Evolutionary conservation across 2,329 filamentous ascomycete genomes (phyloP), one percentile per base, ranked within the genome.

Genomic region (Akanthomyces uredinophilus): DNA sequence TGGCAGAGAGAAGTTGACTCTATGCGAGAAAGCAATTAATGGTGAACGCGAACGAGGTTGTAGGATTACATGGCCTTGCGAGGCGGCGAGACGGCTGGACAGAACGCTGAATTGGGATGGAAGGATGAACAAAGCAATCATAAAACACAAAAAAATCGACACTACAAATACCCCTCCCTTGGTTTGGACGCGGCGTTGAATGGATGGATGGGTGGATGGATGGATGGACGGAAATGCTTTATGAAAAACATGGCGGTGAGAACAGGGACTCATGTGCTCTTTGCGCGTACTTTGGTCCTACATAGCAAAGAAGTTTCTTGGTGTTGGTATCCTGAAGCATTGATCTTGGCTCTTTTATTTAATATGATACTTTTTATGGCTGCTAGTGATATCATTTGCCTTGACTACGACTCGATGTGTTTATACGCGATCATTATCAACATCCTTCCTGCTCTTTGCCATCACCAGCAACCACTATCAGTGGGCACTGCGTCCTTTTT

Each of bases 161-260:
- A 35, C 5, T 49, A 32, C 47, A 49, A 57, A 47, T 47, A 46
- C 53, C 53, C 54, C 43, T 57, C 14, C 43, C 54, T 20, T 47
- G 54, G 54, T 39, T 57, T 49, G 54, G 51, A 43, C 51, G 37
- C 20, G 54, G 54, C 54, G 54, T 57, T 46, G 54, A 7, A 20
- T 47, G n/a, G 54, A 47, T 39, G 54, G 29, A 49, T 24, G 44
- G 44, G 27, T 47, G 44, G 43, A 47, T 24, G n/a, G n/a, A 43
- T 41, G 52, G 27, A n/a, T n/a, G n/a, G n/a, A n/a, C n/a, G 2
- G 35, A 51, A 27, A 39, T 39, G n/a, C 22, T 27, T 57, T 57
- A 49, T 29, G 43, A 20, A 46, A 16, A 22, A n/a, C 6, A 24
- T 14, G 32, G 29, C 4, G 13, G 29, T 16, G 41, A 56, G 13